Evolutionary conservation across 1,284 basidiomycete genomes (phyloP).

Genomic region (Leccinum laetum): DNA sequence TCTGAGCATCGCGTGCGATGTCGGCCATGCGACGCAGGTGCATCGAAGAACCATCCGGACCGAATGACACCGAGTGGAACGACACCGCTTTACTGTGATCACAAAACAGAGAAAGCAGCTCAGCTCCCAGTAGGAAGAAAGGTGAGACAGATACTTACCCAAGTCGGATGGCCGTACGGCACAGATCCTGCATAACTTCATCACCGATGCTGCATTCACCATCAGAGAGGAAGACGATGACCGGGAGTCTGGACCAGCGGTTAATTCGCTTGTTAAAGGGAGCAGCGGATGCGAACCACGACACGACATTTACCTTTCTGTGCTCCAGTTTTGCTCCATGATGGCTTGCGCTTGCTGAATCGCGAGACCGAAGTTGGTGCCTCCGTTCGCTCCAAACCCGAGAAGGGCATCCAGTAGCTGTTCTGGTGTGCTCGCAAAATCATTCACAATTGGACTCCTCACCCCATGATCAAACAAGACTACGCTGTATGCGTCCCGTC

Average conservation of each 20-base stretch:
- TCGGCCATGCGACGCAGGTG: conserved; percentile 52
- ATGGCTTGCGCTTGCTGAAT: conserved; percentile 36
- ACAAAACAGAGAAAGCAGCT: neutral
- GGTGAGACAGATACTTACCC: conserved; percentile 37
- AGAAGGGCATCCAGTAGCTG: conserved; percentile 45
- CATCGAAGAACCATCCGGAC: conserved; percentile 33
- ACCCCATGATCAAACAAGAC: conserved; percentile 46
- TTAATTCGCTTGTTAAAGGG: neutral
- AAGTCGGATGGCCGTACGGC: conserved; percentile 43
- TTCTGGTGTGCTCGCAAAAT: conserved; percentile 51
- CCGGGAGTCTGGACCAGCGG: conserved; percentile 41
- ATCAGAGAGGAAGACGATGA: conserved; percentile 68
- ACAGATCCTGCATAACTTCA: conserved; percentile 43
- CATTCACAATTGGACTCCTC: conserved; percentile 39
- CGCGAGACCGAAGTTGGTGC: conserved; percentile 51
- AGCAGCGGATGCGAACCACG: neutral
- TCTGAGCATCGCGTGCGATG: conserved; percentile 52
- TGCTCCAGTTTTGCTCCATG: conserved; percentile 54
- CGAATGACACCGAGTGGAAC: conserved; percentile 46
- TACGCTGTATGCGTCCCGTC: conserved; percentile 59
- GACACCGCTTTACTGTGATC: conserved; percentile 45
- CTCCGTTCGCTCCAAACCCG: conserved; percentile 31
- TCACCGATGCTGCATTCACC: conserved; percentile 49
- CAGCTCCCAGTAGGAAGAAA: neutral
- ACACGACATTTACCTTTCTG: conserved; percentile 43